These are phyloP conservation scores for Centrapalus pauciflorus DNA, from an alignment of 129 eudicot genomes.

Conservation along the genomic window DNA sequence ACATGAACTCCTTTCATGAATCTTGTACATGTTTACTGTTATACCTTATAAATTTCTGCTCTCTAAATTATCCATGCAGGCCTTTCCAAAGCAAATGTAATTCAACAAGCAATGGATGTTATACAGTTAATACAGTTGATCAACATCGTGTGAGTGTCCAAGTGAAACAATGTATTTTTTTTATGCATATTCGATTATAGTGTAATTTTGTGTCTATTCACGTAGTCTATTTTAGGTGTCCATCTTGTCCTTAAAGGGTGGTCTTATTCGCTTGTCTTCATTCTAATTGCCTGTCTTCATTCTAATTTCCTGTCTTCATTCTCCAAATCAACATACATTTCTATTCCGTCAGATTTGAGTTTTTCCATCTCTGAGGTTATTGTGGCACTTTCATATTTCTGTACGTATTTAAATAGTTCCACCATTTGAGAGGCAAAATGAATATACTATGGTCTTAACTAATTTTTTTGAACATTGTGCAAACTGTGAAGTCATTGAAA, in stretches of 20 bases:
- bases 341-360: not conserved
- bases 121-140: slow-evolving; percentile 66
- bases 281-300: too few species aligned
- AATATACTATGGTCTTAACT: not conserved
- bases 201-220: not conserved
- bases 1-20: not conserved
- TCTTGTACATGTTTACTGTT: slow-evolving; percentile 2
- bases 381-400: not conserved
- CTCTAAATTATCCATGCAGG: slow-evolving; percentile 43
- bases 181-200: not conserved
- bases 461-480: too few species aligned
- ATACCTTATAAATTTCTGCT: slow-evolving; percentile 1
- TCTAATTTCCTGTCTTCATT: too few species aligned
- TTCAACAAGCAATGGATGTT: slow-evolving; percentile 41
- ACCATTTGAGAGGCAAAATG: slow-evolving; percentile 1
- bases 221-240: not conserved
- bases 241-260: not conserved
- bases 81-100: slow-evolving; percentile 53
- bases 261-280: not conserved
- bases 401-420: slow-evolving; percentile 11
- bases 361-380: not conserved
- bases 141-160: slow-evolving; percentile 55
- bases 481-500: not conserved
- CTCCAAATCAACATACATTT: not conserved
- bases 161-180: not conserved